These are phyloP conservation scores for Lentinus tigrinus DNA, from an alignment of 768 basidiomycete genomes.

Conservation along the genomic window DNA sequence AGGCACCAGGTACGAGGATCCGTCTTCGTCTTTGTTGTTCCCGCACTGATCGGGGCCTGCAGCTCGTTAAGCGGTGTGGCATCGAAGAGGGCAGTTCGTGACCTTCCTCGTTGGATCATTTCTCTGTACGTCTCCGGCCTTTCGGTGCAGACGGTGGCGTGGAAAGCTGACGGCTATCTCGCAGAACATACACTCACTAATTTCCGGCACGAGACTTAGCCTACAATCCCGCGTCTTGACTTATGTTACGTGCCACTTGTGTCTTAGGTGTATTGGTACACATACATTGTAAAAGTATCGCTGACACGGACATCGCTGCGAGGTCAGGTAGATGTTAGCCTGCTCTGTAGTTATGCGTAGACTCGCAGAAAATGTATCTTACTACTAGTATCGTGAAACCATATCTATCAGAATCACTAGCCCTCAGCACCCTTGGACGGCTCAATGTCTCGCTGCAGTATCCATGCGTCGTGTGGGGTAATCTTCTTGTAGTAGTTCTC, in stretches of 20 bases:
- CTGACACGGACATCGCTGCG: slow-evolving; percentile 19
- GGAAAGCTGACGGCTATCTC: slow-evolving; percentile 1
- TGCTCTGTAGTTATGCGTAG: slow-evolving; percentile 15
- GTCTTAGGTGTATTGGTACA: slow-evolving; percentile 20
- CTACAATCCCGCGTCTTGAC: slow-evolving; percentile 19
- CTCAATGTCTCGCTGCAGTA: slow-evolving; percentile 64
- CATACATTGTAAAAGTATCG: slow-evolving; percentile 21
- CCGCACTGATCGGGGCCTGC: slow-evolving; percentile 3
- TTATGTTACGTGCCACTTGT: slow-evolving; percentile 17
- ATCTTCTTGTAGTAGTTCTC: slow-evolving; percentile 91
- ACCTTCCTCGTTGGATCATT: slow-evolving; percentile 2
- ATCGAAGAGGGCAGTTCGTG: slow-evolving; percentile 51
- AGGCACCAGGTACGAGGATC: slow-evolving; percentile 66
- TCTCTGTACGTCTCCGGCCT: slow-evolving; percentile 4
- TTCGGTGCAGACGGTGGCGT: neutral
- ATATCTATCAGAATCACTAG: slow-evolving; percentile 3
- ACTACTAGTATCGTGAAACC: slow-evolving; percentile 1
- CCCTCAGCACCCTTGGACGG: neutral
- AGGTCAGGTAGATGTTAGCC: slow-evolving; percentile 14
- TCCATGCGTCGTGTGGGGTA: slow-evolving; percentile 80
- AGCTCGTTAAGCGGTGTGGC: slow-evolving; percentile 79
- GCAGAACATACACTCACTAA: slow-evolving; percentile 23
- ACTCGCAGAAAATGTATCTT: slow-evolving; percentile 16
- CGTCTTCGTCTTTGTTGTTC: neutral
- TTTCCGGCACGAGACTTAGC: slow-evolving; percentile 18